phyloP scores from a whole-genome alignment of 805 yeast genomes.

The Suhomyces kilbournensis region DNA sequence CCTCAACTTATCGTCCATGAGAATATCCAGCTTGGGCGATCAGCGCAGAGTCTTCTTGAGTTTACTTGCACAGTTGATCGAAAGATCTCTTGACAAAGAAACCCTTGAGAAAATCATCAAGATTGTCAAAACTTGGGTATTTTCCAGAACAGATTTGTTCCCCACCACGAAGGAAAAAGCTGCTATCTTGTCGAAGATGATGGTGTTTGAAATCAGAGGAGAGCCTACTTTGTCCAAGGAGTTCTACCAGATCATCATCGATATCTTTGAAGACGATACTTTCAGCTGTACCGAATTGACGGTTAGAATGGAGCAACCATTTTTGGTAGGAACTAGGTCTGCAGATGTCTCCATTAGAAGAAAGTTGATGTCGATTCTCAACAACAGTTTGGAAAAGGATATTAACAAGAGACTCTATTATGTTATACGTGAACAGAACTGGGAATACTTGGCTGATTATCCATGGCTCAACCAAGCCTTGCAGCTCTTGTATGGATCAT shows the following conservation, averaged over 20 bases:
- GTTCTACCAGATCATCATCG: slow-evolving; percentile 82
- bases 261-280: slow-evolving; percentile 76
- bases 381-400: slow-evolving; percentile 73
- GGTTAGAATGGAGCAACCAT: slow-evolving; percentile 94
- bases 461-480: slow-evolving; percentile 94
- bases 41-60: slow-evolving; percentile 87
- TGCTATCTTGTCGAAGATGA: slow-evolving; percentile 88
- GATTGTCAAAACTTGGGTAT: slow-evolving; percentile 87
- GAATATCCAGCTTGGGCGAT: slow-evolving; percentile 87
- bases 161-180: slow-evolving; percentile 97
- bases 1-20: slow-evolving; percentile 69
- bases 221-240: slow-evolving; percentile 74
- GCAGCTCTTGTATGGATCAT: slow-evolving; percentile 78
- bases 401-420: slow-evolving; percentile 78
- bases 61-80: slow-evolving; percentile 83
- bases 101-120: slow-evolving; percentile 71
- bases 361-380: slow-evolving; percentile 75
- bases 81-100: slow-evolving; percentile 75
- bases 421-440: slow-evolving; percentile 89
- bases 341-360: slow-evolving; percentile 72
- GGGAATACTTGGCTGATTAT: slow-evolving; percentile 93
- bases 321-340: slow-evolving; percentile 86
- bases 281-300: slow-evolving; percentile 84
- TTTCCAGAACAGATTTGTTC: slow-evolving; percentile 74
- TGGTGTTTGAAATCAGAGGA: slow-evolving; percentile 85